Base-by-base conservation (phyloP, 805 yeast species). In the Nakazawaea ishiwadae region DNA sequence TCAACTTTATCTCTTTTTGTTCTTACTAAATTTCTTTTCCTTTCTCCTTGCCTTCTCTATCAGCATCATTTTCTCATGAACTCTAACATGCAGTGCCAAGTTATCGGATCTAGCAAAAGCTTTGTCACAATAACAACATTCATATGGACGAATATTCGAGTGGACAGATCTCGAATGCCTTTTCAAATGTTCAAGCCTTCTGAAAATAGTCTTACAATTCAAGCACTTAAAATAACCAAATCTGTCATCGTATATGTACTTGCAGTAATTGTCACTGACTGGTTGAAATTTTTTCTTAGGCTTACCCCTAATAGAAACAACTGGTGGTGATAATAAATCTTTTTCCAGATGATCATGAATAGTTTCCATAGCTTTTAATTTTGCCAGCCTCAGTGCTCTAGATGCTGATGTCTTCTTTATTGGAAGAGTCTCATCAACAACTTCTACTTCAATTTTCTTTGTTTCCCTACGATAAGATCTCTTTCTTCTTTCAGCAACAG, bases 131-230 rank as follows among this genome's bases (percentile, higher is more conserved):
- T 65, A 59, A 14, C 63, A 52, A 52, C 88, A 82, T 37, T 69
- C 73, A 58, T 71, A 81, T 1, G 83, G 83, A 47, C 77, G 66
- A 50, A 75, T 73, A 47, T 71, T 60, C 20, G 81, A 71, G 54
- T 81, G 89, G 48, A 81, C 78, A 17, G 84, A 77, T 44, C 85
- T 62, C 55, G 77, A 70, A 53, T 82, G 89, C 42, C 89, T 62
- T 54, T 78, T 79, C 52, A 80, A 62, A 54, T 81, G 86, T 45
- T 82, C 86, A 50, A 77, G 77, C 47, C 86, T 68, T 48, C 73
- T 75, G 58, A 82, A 81, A 3, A 19, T 9, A 15, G 19, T 18
- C 11, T 18, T 16, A 32, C 45, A 42, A 9, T 28, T 18, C 24
- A 16, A 24, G 15, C 45, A 42, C 17, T 37, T 32, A 14, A n/a